Evolutionary conservation across 75 land plant species (phyloP).

Genomic region (Adiantum capillusveneris): DNA sequence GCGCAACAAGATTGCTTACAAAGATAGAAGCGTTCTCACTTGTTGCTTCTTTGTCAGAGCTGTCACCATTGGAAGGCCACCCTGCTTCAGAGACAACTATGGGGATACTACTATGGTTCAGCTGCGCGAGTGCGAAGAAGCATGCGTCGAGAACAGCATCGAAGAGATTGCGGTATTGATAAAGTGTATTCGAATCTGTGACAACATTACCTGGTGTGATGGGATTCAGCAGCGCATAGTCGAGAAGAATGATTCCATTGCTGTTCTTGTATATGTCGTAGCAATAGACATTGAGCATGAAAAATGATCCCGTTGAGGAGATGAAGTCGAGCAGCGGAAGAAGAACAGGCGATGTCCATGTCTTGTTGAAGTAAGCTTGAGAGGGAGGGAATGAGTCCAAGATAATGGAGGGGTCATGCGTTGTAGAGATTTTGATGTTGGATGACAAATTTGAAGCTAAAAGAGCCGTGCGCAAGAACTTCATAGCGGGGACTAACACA

Average conservation of each 20-base stretch:
- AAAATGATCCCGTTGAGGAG: conserved; percentile 40
- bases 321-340: conserved; percentile 54
- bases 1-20: conserved; percentile 46
- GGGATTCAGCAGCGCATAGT: conserved; percentile 64
- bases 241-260: conserved; percentile 56
- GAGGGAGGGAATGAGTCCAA: conserved; percentile 86
- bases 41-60: conserved; percentile 50
- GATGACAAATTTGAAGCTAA: conserved; percentile 48
- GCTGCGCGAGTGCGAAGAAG: conserved; percentile 50
- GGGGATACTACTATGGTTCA: conserved; percentile 49
- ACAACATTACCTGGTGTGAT: conserved; percentile 47
- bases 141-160: conserved; percentile 84
- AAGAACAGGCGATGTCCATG: conserved; percentile 23
- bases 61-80: conserved; percentile 82
- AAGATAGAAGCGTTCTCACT: conserved; percentile 50
- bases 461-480: conserved; percentile 57
- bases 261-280: conserved; percentile 62
- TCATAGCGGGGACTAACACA: conserved; percentile 68
- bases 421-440: conserved; percentile 73
- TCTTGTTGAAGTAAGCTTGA: conserved; percentile 69
- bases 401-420: conserved; percentile 61
- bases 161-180: conserved; percentile 68
- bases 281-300: conserved; percentile 88
- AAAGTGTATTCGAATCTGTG: conserved; percentile 66
- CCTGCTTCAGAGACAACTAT: conserved; percentile 76